Percentiles rank a stretch among this genome's conserved stretches.
Evolutionary conservation across 768 basidiomycete genomes (phyloP).

Genomic region (Plicaturopsis crispa): DNA sequence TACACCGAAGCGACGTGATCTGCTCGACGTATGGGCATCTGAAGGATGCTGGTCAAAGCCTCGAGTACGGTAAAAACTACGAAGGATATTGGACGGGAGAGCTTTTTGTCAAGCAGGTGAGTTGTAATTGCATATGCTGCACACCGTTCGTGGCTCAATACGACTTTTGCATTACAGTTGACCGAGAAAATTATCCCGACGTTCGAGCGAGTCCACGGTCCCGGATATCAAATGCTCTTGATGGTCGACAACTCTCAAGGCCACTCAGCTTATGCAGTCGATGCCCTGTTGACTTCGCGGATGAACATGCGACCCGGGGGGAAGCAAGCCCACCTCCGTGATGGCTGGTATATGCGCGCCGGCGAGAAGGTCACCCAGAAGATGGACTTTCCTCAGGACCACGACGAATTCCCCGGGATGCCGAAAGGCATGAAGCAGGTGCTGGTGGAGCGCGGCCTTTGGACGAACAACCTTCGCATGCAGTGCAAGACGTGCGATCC

Average conservation of each 20-base stretch:
- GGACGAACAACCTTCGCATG: conserved; percentile 7
- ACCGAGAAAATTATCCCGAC: conserved; percentile 13
- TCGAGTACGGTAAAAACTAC: conserved; percentile 38
- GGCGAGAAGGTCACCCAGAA: conserved; percentile 18
- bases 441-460: conserved; percentile 19
- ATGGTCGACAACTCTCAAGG: conserved; percentile 37
- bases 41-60: conserved; percentile 19
- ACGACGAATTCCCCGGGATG: conserved; percentile 17
- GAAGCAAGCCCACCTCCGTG: conserved; percentile 25
- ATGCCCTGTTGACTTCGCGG: conserved; percentile 24
- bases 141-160: not conserved
- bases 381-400: conserved; percentile 28
- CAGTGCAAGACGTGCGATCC: conserved; percentile 7
- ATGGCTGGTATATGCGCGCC: conserved; percentile 23
- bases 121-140: not conserved
- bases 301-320: conserved; percentile 33
- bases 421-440: conserved; percentile 26
- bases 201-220: conserved; percentile 11
- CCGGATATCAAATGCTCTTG: conserved; percentile 24
- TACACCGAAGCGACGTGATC: conserved; percentile 30
- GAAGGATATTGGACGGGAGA: conserved; percentile 31
- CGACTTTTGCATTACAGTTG: conserved; percentile 7
- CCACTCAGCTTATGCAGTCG: conserved; percentile 26
- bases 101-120: conserved; percentile 24
- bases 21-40: conserved; percentile 24